These are phyloP conservation scores for Candida michaelii DNA, from an alignment of 805 yeast genomes.

Conservation along the genomic window DNA sequence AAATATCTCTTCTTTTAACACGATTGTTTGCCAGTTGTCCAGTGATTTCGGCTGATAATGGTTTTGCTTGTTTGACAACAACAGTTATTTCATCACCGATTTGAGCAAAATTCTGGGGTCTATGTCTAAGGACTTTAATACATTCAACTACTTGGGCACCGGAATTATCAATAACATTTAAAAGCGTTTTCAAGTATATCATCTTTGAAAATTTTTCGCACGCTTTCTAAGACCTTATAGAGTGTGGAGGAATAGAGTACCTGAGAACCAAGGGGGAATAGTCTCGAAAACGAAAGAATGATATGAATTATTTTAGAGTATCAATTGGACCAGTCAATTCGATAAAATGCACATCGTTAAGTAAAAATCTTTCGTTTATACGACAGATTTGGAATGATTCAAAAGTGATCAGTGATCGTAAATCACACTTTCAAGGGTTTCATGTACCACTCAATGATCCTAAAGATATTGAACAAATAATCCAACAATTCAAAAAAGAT, in stretches of 20 bases:
- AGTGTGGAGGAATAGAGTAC: no score
- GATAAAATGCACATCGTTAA: no score
- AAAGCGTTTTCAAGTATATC: conserved; percentile 85
- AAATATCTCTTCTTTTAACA: conserved; percentile 92
- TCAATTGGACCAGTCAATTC: no score
- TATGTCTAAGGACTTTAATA: conserved; percentile 88
- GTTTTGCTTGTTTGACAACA: conserved; percentile 89
- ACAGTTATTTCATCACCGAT: conserved; percentile 93
- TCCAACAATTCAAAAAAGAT: conserved; percentile 40
- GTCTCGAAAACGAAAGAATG: no score
- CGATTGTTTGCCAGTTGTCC: conserved; percentile 75
- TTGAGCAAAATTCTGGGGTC: conserved; percentile 77
- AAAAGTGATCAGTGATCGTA: conserved; percentile 41
- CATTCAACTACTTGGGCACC: conserved; percentile 96
- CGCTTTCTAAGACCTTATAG: background rate
- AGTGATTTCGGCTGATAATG: conserved; percentile 65
- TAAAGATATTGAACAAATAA: conserved; percentile 42
- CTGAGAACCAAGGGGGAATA: no score
- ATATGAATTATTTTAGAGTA: no score
- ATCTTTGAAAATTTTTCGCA: conserved; percentile 34
- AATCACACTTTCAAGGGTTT: conserved; percentile 69
- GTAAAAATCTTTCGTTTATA: no score
- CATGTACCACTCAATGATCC: conserved; percentile 40
- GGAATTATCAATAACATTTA: conserved; percentile 91
- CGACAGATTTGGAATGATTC: conserved; percentile 29